Evolutionary conservation across 2,329 filamentous ascomycete species (phyloP).

Genomic region (Verticillium dahliae): DNA sequence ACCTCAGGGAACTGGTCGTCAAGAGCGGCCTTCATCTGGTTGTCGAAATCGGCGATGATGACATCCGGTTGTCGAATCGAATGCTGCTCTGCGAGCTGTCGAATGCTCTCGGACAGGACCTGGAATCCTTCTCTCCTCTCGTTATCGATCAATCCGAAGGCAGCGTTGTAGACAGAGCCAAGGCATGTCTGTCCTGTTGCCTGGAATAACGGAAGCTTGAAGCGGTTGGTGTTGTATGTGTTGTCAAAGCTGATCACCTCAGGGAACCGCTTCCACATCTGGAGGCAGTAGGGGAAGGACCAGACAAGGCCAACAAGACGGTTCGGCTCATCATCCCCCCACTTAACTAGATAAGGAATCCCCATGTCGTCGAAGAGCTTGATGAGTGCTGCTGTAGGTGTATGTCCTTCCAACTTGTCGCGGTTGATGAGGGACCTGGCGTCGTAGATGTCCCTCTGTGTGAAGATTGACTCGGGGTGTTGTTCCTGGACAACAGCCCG

Average conservation of each 20-base stretch:
- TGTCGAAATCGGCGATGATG: constrained; percentile 3
- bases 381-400: constrained; percentile 11
- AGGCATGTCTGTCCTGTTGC: neutral
- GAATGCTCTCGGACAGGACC: neutral
- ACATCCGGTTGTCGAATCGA: neutral
- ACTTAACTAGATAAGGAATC: constrained; percentile 12
- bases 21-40: neutral
- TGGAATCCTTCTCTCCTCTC: neutral
- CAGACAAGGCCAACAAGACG: constrained; percentile 10
- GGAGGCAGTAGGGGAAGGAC: constrained; percentile 7
- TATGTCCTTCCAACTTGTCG: constrained; percentile 10
- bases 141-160: constrained; percentile 3
- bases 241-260: constrained; percentile 10
- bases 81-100: neutral
- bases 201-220: constrained; percentile 8
- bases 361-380: constrained; percentile 12
- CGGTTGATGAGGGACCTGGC: constrained; percentile 6
- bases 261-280: constrained; percentile 11
- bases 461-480: neutral
- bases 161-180: neutral
- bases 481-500: too few relatives aligned
- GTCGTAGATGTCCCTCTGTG: constrained; percentile 12
- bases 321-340: constrained; percentile 7
- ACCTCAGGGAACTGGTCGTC: constrained; percentile 1
- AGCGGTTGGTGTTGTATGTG: constrained; percentile 10